Evolutionary conservation across 257 asterid genomes (phyloP).

Genomic region (Cruciata laevipes): DNA sequence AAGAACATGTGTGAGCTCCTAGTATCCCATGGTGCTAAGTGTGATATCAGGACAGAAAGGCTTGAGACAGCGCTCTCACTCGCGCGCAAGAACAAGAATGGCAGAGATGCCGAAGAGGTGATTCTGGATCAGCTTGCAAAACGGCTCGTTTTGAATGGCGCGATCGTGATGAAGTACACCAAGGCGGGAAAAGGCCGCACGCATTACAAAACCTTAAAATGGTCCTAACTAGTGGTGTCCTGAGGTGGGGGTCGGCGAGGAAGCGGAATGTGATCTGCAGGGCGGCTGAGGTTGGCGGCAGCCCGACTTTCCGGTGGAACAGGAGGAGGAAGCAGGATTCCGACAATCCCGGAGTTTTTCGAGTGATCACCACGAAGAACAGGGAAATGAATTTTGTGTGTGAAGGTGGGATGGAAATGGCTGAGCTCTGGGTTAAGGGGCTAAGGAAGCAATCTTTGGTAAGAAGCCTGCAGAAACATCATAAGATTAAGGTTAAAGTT

Average conservation of each 20-base stretch:
- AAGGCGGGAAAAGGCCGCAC: conserved; percentile 54
- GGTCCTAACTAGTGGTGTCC: conserved; percentile 39
- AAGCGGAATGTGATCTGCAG: conserved; percentile 55
- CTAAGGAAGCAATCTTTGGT: conserved; percentile 42
- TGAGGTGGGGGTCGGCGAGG: conserved; percentile 64
- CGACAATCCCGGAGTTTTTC: conserved; percentile 47
- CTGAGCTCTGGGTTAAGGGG: conserved; percentile 67
- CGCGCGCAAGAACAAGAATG: conserved; percentile 25
- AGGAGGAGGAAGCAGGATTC: conserved; percentile 50
- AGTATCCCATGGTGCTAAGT: conserved; percentile 39
- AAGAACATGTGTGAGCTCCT: conserved; percentile 42
- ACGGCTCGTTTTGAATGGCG: conserved; percentile 41
- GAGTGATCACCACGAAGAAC: conserved; percentile 54
- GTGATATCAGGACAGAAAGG: conserved; percentile 33
- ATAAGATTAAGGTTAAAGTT: neutral
- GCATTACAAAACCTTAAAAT: conserved; percentile 51
- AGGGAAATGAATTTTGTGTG: conserved; percentile 66
- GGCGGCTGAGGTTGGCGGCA: conserved; percentile 54
- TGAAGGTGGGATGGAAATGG: conserved; percentile 46
- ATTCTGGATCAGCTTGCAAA: conserved; percentile 56
- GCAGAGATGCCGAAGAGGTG: conserved; percentile 30
- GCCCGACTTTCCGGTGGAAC: conserved; percentile 44
- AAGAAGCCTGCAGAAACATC: neutral
- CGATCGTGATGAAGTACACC: conserved; percentile 51
- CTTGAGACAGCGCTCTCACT: conserved; percentile 48